Base-by-base conservation (phyloP, 106 monocot genomes). In the Narthecium ossifragum region DNA sequence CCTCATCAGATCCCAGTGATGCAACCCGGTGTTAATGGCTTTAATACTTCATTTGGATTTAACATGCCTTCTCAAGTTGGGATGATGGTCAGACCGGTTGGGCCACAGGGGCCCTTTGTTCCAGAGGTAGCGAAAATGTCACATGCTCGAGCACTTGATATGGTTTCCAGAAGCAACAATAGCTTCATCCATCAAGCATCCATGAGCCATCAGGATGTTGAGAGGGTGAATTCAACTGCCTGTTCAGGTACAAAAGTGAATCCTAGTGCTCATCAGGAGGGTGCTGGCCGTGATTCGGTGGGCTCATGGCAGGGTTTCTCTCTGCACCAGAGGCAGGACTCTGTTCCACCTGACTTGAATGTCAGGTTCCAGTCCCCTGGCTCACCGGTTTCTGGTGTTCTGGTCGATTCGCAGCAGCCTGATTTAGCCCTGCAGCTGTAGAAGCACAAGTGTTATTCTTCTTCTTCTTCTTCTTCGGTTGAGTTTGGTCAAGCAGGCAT, bases 351-450 rank as follows among this genome's bases (percentile, higher is more conserved):
- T 0, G 84, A 82, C 48, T 38, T 84, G 33, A 84, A 83, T 61
- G 58, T 85, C 11, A 62, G 76, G 66, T 78, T 83, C 41, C 76
- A 86, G 59, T 70, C 85, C 8, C 76, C 81, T n/a, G 73, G 67
- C 18, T 88, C 88, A 23, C 69, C 72, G 5, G 52, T 51, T 41
- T 66, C 67, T 0, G 53, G 45, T 14, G 53, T 61, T 14, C 25
- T 61, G 27, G 60, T 70, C 1, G 81, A 71, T 51, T 65, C 73
- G 8, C 51, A 66, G 56, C 53, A 63, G 31, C 80, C 92, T 20
- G 80, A 81, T 60, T 75, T 92, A 60, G 80, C 80, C n/a, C n/a
- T n/a, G n/a, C n/a, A n/a, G n/a, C n/a, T n/a, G n/a, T n/a, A n/a
- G n/a, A n/a, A n/a, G n/a, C n/a, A n/a, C n/a, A n/a, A n/a, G n/a